These are phyloP conservation scores for Neurospora intermedia DNA, from an alignment of 495 filamentous ascomycete species.

Conservation along the genomic window DNA sequence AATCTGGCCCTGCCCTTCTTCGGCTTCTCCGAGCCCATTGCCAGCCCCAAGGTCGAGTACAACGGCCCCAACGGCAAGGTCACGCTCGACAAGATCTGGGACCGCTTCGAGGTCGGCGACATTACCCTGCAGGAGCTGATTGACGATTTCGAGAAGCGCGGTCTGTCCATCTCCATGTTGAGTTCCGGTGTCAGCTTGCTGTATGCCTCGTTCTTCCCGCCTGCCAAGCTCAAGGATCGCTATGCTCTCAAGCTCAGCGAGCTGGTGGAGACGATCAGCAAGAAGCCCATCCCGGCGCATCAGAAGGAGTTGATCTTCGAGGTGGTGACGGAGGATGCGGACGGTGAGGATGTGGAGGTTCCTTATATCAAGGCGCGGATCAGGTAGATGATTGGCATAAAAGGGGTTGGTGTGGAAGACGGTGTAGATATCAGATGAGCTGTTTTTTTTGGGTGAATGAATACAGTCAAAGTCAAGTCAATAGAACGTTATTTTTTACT, in stretches of 20 bases:
- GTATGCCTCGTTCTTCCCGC: conserved; percentile 93
- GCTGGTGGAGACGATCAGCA: conserved; percentile 78
- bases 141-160: conserved; percentile 65
- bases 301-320: conserved; percentile 96
- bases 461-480: not conserved
- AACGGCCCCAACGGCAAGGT: conserved; percentile 63
- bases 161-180: conserved; percentile 80
- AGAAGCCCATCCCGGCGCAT: conserved; percentile 81
- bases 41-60: conserved; percentile 86
- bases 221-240: conserved; percentile 72
- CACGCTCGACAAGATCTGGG: conserved; percentile 91
- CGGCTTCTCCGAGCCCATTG: conserved; percentile 93
- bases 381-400: conserved; percentile 12
- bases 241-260: conserved; percentile 56
- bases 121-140: conserved; percentile 78
- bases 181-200: conserved; percentile 92
- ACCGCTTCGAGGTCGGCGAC: conserved; percentile 87
- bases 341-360: conserved; percentile 91
- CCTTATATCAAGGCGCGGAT: conserved; percentile 89
- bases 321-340: conserved; percentile 82
- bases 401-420: not conserved
- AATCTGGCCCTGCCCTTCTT: conserved; percentile 97
- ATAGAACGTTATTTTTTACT: not conserved
- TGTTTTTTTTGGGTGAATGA: not conserved
- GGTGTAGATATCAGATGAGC: not conserved